Evolutionary conservation across 2,329 filamentous ascomycete species (phyloP).

Genomic region (Hypomyces perniciosus): DNA sequence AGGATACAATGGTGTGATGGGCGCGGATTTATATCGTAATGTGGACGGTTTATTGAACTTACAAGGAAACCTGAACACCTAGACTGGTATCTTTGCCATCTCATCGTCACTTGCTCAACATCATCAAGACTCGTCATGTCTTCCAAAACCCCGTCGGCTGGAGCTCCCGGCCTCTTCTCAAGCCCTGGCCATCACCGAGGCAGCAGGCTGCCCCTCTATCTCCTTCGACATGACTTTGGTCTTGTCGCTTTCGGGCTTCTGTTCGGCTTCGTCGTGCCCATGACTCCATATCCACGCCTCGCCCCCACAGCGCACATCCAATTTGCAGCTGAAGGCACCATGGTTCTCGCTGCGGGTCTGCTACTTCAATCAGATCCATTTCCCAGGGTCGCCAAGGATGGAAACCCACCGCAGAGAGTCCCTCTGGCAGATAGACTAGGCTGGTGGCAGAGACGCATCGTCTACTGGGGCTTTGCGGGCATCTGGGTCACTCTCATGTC

Average conservation of each 20-base stretch:
- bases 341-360: slow-evolving; percentile 5
- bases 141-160: background rate
- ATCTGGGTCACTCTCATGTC: slow-evolving; percentile 9
- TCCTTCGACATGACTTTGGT: slow-evolving; percentile 7
- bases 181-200: background rate
- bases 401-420: background rate
- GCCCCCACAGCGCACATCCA: slow-evolving; percentile 11
- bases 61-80: no score
- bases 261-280: slow-evolving; percentile 11
- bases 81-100: background rate
- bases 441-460: background rate
- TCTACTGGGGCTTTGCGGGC: slow-evolving; percentile 1
- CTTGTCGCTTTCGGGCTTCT: slow-evolving; percentile 9
- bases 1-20: no score
- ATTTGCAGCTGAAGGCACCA: slow-evolving; percentile 6
- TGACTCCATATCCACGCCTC: slow-evolving; percentile 9
- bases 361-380: slow-evolving; percentile 6
- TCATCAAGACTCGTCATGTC: background rate
- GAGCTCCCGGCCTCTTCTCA: background rate
- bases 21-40: no score
- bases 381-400: background rate
- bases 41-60: no score
- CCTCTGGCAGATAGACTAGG: slow-evolving; percentile 5
- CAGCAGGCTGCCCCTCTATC: slow-evolving; percentile 5
- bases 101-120: background rate